Conservation (phyloP, 2,329 filamentous ascomycete genomes). For the Graphilbum fragrans region DNA sequence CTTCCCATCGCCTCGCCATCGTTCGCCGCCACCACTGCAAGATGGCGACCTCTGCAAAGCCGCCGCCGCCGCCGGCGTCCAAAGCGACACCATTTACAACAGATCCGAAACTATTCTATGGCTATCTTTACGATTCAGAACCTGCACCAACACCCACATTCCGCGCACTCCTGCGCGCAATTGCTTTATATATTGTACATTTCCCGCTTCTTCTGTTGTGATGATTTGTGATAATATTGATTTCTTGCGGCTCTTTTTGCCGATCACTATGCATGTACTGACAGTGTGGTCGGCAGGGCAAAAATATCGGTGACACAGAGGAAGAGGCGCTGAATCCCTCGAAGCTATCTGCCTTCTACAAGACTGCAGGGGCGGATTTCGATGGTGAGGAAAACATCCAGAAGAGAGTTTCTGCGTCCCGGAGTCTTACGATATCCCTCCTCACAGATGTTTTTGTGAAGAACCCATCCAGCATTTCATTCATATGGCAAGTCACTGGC, state of each 20-base stretch:
- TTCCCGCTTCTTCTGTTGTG: neutral
- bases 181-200: slow-evolving; percentile 60
- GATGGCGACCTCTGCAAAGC: slow-evolving; percentile 8
- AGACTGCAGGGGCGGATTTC: slow-evolving; percentile 61
- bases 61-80: slow-evolving; percentile 12
- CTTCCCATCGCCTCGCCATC: no score
- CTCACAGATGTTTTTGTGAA: slow-evolving; percentile 61
- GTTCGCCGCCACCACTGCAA: slow-evolving; percentile 1
- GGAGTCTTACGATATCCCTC: neutral
- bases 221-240: neutral
- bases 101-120: slow-evolving; percentile 36
- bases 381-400: slow-evolving; percentile 37
- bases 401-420: no score
- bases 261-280: no score
- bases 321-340: slow-evolving; percentile 44
- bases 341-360: slow-evolving; percentile 69
- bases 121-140: slow-evolving; percentile 54
- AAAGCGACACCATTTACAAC: slow-evolving; percentile 9
- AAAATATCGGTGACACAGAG: slow-evolving; percentile 45
- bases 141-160: slow-evolving; percentile 57
- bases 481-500: slow-evolving; percentile 84
- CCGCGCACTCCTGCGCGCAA: slow-evolving; percentile 54
- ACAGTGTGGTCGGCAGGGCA: no score
- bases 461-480: slow-evolving; percentile 64
- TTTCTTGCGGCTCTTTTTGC: no score